phyloP scores from a whole-genome alignment of 2,329 filamentous ascomycete genomes.

The Zasmidium cellare region DNA sequence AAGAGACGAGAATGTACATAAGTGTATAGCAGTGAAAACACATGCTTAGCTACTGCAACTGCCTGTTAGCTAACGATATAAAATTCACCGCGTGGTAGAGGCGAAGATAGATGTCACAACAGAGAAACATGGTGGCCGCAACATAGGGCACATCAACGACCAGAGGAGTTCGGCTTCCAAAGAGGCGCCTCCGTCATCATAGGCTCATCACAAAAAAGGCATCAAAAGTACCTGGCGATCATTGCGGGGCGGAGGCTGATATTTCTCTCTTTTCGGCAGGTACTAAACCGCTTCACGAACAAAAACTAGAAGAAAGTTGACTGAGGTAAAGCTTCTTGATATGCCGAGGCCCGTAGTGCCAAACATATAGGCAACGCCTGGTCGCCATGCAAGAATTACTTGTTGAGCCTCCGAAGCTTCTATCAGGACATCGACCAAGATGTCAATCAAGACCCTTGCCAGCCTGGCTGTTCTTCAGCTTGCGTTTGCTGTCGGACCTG shows the following conservation, averaged over 20 bases:
- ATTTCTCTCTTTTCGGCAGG: background rate
- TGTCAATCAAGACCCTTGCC: background rate
- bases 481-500: slow-evolving; percentile 7
- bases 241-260: background rate
- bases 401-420: background rate
- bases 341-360: background rate
- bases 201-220: background rate
- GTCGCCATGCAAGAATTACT: background rate
- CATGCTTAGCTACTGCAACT: background rate
- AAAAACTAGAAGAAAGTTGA: background rate
- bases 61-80: background rate
- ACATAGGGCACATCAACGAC: too few species aligned
- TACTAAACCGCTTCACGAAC: background rate
- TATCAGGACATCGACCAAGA: background rate
- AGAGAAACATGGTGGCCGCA: too few species aligned
- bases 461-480: slow-evolving; percentile 6
- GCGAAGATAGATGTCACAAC: too few species aligned
- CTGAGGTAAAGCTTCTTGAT: background rate
- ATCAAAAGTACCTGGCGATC: slow-evolving; percentile 2
- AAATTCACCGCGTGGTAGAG: too few species aligned
- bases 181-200: background rate
- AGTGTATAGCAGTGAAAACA: background rate
- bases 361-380: background rate
- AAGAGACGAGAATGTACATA: background rate
- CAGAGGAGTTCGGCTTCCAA: too few species aligned